phyloP scores from a whole-genome alignment of 306 rosid genomes.

The Corylus americana region DNA sequence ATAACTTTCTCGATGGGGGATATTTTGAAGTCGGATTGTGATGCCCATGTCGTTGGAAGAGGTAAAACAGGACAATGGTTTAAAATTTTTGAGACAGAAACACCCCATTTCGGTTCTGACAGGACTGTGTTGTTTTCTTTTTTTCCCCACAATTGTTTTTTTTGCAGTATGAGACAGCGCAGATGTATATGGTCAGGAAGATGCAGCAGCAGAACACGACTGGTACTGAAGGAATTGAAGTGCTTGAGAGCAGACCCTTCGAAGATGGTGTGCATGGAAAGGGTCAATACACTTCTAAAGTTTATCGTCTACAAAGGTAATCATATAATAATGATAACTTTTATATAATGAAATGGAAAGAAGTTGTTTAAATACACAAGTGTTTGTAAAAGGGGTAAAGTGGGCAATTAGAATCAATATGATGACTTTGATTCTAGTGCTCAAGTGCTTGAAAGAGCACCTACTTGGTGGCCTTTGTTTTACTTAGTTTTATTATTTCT shows the following conservation, averaged over 20 bases:
- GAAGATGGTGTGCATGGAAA: conserved; percentile 44
- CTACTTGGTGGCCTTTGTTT: not conserved
- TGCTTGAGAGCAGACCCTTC: conserved; percentile 37
- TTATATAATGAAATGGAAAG: not conserved
- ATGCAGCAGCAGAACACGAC: conserved; percentile 49
- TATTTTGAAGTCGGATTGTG: conserved; percentile 40
- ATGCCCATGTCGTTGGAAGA: conserved; percentile 49
- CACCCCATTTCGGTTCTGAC: not conserved
- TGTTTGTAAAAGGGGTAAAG: no score
- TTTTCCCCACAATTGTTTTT: not conserved
- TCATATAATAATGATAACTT: not conserved
- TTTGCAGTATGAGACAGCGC: conserved; percentile 45
- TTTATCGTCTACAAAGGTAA: conserved; percentile 49
- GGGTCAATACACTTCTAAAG: conserved; percentile 44
- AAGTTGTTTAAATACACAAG: not conserved
- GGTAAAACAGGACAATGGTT: conserved; percentile 25
- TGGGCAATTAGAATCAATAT: not conserved
- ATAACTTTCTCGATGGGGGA: conserved; percentile 18
- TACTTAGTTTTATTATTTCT: not conserved
- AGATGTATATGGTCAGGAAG: conserved; percentile 42
- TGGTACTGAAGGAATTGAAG: conserved; percentile 42
- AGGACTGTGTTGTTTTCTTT: no score
- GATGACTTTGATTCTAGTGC: not conserved
- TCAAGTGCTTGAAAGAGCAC: not conserved
- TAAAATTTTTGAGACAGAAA: not conserved